Base-by-base conservation (phyloP, 306 rosid species). In the Canavalia ensiformis region DNA sequence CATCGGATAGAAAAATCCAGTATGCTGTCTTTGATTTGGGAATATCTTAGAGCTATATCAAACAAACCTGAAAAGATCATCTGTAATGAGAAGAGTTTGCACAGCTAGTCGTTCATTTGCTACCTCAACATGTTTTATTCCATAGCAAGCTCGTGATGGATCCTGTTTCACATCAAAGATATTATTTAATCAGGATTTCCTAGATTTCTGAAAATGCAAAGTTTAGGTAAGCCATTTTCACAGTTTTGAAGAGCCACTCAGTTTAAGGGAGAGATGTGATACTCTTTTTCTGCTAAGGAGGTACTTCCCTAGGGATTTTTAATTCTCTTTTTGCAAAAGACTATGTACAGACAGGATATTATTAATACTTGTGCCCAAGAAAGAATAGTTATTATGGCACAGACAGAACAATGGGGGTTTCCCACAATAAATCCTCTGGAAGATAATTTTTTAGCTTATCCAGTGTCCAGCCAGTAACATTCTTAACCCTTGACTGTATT, bases 71-170 rank as follows among this genome's bases (percentile, higher is more conserved):
- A 95, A 95, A 66, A 95, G 97, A 4, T 89, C 93, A 71, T 95
- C 99, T 1, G 98, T 88, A 71, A 95, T 88, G 69, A 95, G 92
- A 74, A 95, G 92, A 18, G 93, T 88, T 82, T 95, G 98, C 63
- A 95, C 86, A 80, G 99, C 98, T 88, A 95, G 81, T 76, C 94
- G 92, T 81, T 95, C 99, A 80, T 90, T 91, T 81, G 99, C 99
- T 81, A 95, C 94, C 86, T 95, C 99, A 59, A 95, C 94, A 76
- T 95, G 99, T 87, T 93, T 95, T 12, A 87, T 84, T 82, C 99
- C 99, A 87, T 93, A 95, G 83, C 98, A 95, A 51, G 98, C 98
- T 73, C 98, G 97, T 64, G 84, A 64, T 56, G 96, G 77, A 79
- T 95, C 97, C 99, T 95, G 92, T 74, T 33, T 57, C 71, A 55